A percentile compares a stretch with the other conserved stretches of the same genome.
Conservation (phyloP, 2,329 filamentous ascomycete species). For the Ophiostoma perfectum region DNA sequence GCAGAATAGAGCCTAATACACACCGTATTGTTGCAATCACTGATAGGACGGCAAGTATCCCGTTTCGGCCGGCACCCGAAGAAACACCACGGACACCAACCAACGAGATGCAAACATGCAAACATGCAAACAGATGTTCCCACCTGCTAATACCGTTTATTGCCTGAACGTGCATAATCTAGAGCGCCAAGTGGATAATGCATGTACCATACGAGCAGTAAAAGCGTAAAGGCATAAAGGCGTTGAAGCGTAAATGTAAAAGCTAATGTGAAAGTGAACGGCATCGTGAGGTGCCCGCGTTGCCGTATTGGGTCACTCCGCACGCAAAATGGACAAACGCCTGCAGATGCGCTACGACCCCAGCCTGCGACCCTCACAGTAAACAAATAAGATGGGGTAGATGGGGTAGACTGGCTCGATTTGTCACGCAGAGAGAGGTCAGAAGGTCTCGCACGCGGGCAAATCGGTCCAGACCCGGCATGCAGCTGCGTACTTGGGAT, state of each 20-base stretch:
- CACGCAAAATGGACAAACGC: neutral
- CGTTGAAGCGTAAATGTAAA: neutral
- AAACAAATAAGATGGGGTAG: neutral
- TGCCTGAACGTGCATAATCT: neutral
- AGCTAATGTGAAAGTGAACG: neutral
- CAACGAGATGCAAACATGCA: no score
- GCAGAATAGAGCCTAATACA: no score
- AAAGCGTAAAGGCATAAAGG: no score
- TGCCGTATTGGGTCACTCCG: slow-evolving; percentile 8
- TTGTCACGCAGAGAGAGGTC: neutral
- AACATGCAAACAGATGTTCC: neutral
- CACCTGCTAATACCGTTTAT: neutral
- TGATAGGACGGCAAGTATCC: no score
- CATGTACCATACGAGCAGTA: neutral
- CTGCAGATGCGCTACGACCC: slow-evolving; percentile 12
- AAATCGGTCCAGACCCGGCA: neutral
- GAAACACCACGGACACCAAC: no score
- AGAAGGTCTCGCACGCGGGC: neutral
- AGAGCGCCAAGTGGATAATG: neutral
- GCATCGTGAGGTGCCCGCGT: neutral
- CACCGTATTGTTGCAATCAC: no score
- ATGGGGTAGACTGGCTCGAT: neutral
- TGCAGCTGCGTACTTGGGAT: neutral
- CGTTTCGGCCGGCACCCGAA: no score
- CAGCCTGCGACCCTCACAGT: neutral